Conservation (phyloP, 108 stramenopile species). For the Epipyxis sp. region DNA sequence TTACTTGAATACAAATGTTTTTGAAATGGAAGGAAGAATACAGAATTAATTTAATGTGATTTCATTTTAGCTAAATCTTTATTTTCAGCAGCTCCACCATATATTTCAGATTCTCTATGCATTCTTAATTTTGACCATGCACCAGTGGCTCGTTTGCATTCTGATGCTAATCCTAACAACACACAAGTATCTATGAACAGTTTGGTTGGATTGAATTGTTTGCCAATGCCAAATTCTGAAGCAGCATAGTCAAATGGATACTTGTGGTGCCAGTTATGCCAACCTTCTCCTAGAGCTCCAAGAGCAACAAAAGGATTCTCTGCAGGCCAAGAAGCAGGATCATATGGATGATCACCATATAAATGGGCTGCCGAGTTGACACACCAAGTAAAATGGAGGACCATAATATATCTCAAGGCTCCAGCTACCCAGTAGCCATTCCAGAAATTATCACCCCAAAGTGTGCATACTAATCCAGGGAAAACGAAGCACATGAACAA, state of each 20-base stretch:
- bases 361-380: conserved; percentile 98
- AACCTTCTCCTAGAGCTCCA: conserved; percentile 94
- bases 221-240: conserved; percentile 84
- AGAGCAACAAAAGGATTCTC: conserved; percentile 93
- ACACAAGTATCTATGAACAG: conserved; percentile 82
- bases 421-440: conserved; percentile 94
- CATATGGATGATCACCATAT: conserved; percentile 97
- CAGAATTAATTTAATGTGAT: too few relatives aligned
- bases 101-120: conserved; percentile 40
- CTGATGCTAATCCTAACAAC: conserved; percentile 77
- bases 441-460: conserved; percentile 97
- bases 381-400: conserved; percentile 95
- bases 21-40: too few relatives aligned
- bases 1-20: too few relatives aligned
- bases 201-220: conserved; percentile 96
- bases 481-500: conserved; percentile 98
- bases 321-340: conserved; percentile 83
- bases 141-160: conserved; percentile 64
- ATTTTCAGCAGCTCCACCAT: too few relatives aligned
- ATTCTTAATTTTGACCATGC: conserved; percentile 53
- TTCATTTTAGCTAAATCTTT: too few relatives aligned
- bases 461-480: conserved; percentile 80
- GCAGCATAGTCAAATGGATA: conserved; percentile 99
- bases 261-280: conserved; percentile 99
- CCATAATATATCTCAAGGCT: conserved; percentile 78